Conservation (phyloP, 2,329 filamentous ascomycete species). For the Diatrype stigma region DNA sequence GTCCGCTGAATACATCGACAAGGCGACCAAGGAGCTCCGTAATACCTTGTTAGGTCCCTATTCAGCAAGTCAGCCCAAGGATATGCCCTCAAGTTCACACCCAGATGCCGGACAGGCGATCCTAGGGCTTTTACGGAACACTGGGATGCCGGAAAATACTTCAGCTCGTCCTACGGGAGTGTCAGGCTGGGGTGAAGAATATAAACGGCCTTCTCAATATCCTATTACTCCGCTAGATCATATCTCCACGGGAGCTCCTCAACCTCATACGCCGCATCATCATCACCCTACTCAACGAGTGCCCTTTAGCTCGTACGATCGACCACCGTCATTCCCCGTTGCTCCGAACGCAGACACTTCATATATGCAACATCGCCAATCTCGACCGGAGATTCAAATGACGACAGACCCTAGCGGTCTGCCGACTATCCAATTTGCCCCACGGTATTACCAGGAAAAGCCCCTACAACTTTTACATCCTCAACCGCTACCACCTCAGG, state of each 20-base stretch:
- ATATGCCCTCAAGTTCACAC: slow-evolving; percentile 13
- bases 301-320: slow-evolving; percentile 41
- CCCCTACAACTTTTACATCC: slow-evolving; percentile 37
- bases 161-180: not conserved
- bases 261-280: slow-evolving; percentile 56
- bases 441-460: slow-evolving; percentile 26
- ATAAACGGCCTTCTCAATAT: slow-evolving; percentile 17
- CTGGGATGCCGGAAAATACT: slow-evolving; percentile 5
- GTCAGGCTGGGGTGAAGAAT: not conserved
- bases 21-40: slow-evolving; percentile 40
- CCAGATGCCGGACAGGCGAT: slow-evolving; percentile 48
- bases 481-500: slow-evolving; percentile 51
- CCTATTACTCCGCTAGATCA: slow-evolving; percentile 55
- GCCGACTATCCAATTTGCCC: slow-evolving; percentile 11
- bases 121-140: slow-evolving; percentile 44
- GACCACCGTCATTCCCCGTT: slow-evolving; percentile 47
- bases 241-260: slow-evolving; percentile 41
- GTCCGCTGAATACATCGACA: slow-evolving; percentile 19
- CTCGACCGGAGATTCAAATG: slow-evolving; percentile 23
- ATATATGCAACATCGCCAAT: slow-evolving; percentile 18
- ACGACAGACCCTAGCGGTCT: slow-evolving; percentile 15
- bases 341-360: slow-evolving; percentile 21
- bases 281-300: slow-evolving; percentile 46
- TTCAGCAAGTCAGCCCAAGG: slow-evolving; percentile 47
- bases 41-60: slow-evolving; percentile 52